phyloP scores from a whole-genome alignment of 768 basidiomycete genomes.

The Agaricus sinodeliciosus region DNA sequence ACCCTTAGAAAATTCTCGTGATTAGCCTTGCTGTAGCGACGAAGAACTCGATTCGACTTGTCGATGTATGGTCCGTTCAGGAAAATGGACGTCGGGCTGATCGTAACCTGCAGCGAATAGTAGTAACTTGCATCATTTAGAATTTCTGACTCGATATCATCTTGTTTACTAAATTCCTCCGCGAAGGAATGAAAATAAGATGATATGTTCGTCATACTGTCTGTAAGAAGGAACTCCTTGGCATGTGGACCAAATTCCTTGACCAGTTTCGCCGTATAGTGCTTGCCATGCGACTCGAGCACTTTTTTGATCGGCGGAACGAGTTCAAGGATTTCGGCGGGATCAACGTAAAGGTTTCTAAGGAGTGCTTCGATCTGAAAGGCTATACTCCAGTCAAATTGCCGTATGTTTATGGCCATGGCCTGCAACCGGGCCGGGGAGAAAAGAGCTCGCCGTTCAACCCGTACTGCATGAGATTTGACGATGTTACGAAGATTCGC shows the following conservation, averaged over 20 bases:
- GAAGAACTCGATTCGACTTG: conserved; percentile 56
- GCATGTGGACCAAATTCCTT: conserved; percentile 27
- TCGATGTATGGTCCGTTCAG: conserved; percentile 52
- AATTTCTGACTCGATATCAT: conserved; percentile 16
- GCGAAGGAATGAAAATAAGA: conserved; percentile 23
- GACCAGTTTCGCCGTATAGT: conserved; percentile 33
- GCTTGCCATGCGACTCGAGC: conserved; percentile 21
- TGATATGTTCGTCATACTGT: conserved; percentile 17
- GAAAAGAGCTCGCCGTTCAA: conserved; percentile 40
- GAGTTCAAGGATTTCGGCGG: conserved; percentile 40
- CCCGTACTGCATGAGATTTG: conserved; percentile 27
- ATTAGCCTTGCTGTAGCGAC: conserved; percentile 35
- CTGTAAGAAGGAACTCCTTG: conserved; percentile 17
- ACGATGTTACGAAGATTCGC: conserved; percentile 30
- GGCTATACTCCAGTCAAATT: conserved; percentile 38
- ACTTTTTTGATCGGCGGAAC: conserved; percentile 25
- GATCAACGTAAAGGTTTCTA: conserved; percentile 33
- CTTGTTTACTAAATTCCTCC: conserved; percentile 19
- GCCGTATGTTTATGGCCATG: conserved; percentile 24
- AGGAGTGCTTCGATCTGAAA: conserved; percentile 50
- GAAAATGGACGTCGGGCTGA: conserved; percentile 50
- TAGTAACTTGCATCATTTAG: conserved; percentile 24
- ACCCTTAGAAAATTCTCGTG: conserved; percentile 58
- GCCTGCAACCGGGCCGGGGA: conserved; percentile 22
- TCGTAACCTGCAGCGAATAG: conserved; percentile 21